Evolutionary conservation across 768 basidiomycete genomes (phyloP).

Genomic region (Russula olivacea): DNA sequence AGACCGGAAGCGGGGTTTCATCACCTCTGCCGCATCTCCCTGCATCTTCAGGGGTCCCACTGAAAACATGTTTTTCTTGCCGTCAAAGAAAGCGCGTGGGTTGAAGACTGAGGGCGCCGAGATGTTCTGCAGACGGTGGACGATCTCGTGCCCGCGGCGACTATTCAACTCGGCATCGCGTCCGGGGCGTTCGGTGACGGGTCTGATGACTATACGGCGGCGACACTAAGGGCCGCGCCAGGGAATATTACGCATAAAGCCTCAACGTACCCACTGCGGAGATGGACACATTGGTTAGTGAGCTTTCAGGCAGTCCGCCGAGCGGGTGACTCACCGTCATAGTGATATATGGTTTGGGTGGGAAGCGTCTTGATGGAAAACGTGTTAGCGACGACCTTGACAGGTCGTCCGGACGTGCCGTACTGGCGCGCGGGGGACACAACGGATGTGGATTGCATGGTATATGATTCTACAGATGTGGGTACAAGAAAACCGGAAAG

Average conservation of each 20-base stretch:
- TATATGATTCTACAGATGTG: conserved; percentile 2
- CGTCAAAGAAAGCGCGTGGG: conserved; percentile 20
- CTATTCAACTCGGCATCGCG: conserved; percentile 12
- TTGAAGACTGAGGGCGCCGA: conserved; percentile 12
- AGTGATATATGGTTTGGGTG: conserved; percentile 15
- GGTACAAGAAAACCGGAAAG: background rate
- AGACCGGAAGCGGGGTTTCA: background rate
- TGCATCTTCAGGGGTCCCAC: conserved; percentile 18
- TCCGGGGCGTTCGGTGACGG: conserved; percentile 11
- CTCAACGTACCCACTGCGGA: conserved; percentile 15
- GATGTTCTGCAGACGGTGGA: conserved; percentile 16
- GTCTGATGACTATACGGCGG: conserved; percentile 1
- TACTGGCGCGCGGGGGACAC: conserved; percentile 9
- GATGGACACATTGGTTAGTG: background rate
- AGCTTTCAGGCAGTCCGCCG: background rate
- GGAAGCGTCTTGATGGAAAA: conserved; percentile 19
- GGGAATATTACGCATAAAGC: background rate
- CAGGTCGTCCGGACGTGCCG: conserved; percentile 9
- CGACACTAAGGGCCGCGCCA: background rate
- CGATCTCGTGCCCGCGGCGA: conserved; percentile 20
- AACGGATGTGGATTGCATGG: conserved; percentile 6
- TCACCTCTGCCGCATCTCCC: conserved; percentile 19
- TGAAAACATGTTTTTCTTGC: conserved; percentile 23
- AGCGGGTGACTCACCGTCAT: conserved; percentile 13
- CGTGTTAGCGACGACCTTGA: conserved; percentile 17